Base-by-base conservation (phyloP, 768 basidiomycete genomes). In the Russula abietina region DNA sequence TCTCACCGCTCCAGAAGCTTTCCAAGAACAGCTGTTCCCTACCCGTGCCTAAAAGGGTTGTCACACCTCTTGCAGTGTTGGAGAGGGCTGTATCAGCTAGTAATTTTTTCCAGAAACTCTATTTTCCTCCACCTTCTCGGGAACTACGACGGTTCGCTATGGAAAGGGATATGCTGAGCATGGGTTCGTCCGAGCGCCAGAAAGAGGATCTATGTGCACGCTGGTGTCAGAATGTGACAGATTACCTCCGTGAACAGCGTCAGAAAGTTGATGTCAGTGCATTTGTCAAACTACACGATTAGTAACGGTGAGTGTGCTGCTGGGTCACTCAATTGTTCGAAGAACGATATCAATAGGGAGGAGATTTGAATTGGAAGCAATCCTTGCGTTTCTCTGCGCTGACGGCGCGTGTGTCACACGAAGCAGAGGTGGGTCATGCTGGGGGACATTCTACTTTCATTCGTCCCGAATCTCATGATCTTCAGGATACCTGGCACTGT, bases 301-400 rank as follows among this genome's bases (percentile, higher is more conserved):
- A 93, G 95, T 39, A 92, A 97, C 73, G 94, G 93, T 92, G 41
- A 53, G 67, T 69, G 53, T 57, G 56, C 45, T 38, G 61, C 58
- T 64, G 58, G 46, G 73, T 70, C 65, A 61, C 71, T 58, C 64
- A 57, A 56, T 69, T 61, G 46, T 59, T 52, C 58, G 51, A 46
- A 55, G 17, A 93, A 90, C 84, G 96, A 96, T 75, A 84, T 93
- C 71, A 98, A 95, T 59, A 82, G 95, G 64, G 92, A 97, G 78
- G 98, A 96, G 80, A 98, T 74, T 78, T 98, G 70, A 94, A 94
- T 77, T 98, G 95, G 94, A 87, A 86, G 65, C 87, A 88, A 72
- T 83, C 88, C 28, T 80, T 98, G 67, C 87, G 88, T 63, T 98
- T 98, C 75, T 93, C 95, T 6, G 74, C 84, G 30, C 83, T 86